Evolutionary conservation across 441 rosid species (phyloP), one percentile per base, ranked within the genome.

Genomic region (Gossypium lobatum): DNA sequence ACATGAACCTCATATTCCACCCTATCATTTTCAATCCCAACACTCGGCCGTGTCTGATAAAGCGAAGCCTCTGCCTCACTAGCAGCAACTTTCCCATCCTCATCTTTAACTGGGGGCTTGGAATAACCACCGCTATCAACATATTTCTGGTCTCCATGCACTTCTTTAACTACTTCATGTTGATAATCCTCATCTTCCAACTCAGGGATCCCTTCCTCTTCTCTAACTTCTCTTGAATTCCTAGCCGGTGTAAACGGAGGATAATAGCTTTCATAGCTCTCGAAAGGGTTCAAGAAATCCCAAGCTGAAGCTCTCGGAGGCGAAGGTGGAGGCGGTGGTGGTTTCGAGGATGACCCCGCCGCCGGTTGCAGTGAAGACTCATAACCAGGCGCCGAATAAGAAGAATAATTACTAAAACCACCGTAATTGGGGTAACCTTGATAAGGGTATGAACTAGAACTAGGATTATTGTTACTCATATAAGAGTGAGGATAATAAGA

Each of bases 201-300:
- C 70, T 95, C 99, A 72, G 99, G 99, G 7, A 95, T 91, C 34
- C 96, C 98, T 77, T 93, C 98, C 80, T 86, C 96, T 18, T 95
- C 97, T 71, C 99, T 89, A 62, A 91, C 71, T 61, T 95, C 99
- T 80, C 83, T 91, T 0, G 86, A 95, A 72, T 93, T 81, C 81
- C 93, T 73, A 73, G 85, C 84, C 31, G 94, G 91, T n/a, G 90
- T 80, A 60, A 85, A 83, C 14, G 80, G 39, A 8, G 82, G 83
- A 68, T 87, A 84, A 54, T 58, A 79, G 75, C 77, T 85, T 5
- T 88, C 93, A 70, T 75, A 69, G n/a, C 52, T 63, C 45, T 82
- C 91, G 18, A 95, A 95, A 18, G 77, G 82, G 54, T 91, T 89
- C 79, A 93, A 77, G 71, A 88, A 93, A 39, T 93, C 99, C 97